Percentiles rank a stretch among this genome's conserved stretches.
Evolutionary conservation across 169 alveolate genomes (phyloP).

Genomic region (Eimeria falciformis): DNA sequence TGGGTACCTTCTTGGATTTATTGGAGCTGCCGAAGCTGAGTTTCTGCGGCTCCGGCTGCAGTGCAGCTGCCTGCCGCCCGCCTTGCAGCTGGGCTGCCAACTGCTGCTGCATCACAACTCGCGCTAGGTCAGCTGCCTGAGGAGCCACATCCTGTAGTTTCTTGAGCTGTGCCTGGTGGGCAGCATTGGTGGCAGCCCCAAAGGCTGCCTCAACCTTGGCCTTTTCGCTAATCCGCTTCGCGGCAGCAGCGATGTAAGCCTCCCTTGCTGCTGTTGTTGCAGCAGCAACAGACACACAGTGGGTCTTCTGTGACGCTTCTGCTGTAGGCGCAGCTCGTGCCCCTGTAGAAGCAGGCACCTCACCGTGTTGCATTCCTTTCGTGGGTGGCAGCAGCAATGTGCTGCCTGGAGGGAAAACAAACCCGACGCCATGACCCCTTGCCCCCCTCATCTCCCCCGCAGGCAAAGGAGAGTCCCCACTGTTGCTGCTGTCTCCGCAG

Average conservation of each 20-base stretch:
- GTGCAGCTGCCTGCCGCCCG: no score
- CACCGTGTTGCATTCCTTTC: background rate
- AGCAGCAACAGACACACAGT: background rate
- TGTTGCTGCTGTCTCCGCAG: slow-evolving; percentile 54
- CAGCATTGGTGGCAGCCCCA: slow-evolving; percentile 45
- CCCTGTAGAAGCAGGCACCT: background rate
- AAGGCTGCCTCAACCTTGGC: slow-evolving; percentile 24
- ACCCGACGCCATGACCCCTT: background rate
- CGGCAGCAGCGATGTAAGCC: slow-evolving; percentile 32
- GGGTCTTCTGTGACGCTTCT: background rate
- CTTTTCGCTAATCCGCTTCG: slow-evolving; percentile 21
- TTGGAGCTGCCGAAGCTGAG: background rate
- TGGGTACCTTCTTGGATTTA: background rate
- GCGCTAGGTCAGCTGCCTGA: slow-evolving; percentile 35
- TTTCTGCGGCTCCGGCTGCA: background rate
- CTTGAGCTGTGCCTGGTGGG: slow-evolving; percentile 52
- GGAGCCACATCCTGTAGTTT: slow-evolving; percentile 44
- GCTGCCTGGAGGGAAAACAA: slow-evolving; percentile 50
- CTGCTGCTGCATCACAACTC: slow-evolving; percentile 54
- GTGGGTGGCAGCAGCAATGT: slow-evolving; percentile 15
- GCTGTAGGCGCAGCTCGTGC: slow-evolving; percentile 6
- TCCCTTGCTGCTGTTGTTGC: slow-evolving; percentile 34
- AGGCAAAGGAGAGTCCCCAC: slow-evolving; percentile 59
- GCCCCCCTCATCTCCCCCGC: background rate
- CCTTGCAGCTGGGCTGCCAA: slow-evolving; percentile 19